Evolutionary conservation across 2,329 filamentous ascomycete genomes (phyloP).

Genomic region (Monilinia fructigena): DNA sequence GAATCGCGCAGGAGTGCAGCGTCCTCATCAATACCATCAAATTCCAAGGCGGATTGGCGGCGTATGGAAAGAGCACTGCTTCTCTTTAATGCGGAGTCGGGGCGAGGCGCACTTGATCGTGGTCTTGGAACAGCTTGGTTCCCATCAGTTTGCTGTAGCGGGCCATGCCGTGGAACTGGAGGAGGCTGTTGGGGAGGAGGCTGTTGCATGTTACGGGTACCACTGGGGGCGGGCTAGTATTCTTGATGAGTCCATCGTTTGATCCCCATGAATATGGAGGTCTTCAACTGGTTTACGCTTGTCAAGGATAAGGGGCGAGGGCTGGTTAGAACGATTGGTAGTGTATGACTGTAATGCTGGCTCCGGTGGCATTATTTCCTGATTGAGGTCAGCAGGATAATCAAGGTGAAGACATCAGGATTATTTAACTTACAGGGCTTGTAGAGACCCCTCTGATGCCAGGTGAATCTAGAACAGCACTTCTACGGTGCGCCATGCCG

Average conservation of each 20-base stretch:
- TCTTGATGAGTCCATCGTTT: constrained; percentile 37
- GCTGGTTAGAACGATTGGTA: constrained; percentile 31
- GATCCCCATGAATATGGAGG: constrained; percentile 40
- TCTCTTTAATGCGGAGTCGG: constrained; percentile 33
- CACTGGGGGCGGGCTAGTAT: constrained; percentile 33
- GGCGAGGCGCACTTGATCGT: constrained; percentile 17
- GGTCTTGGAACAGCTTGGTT: constrained; percentile 23
- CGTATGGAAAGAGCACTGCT: constrained; percentile 36
- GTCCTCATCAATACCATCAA: constrained; percentile 39
- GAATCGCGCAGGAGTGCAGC: constrained; percentile 39
- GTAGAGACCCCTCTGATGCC: constrained; percentile 31
- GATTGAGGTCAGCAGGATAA: constrained; percentile 23
- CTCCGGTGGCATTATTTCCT: constrained; percentile 32
- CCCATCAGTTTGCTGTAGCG: constrained; percentile 11
- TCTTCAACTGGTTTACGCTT: constrained; percentile 34
- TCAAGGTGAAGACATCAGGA: not conserved
- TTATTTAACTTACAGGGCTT: constrained; percentile 36
- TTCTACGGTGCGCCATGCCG: constrained; percentile 38
- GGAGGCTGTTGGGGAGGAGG: constrained; percentile 20
- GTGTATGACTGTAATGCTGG: constrained; percentile 30
- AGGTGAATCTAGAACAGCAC: constrained; percentile 34
- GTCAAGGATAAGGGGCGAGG: constrained; percentile 37
- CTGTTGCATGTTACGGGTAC: constrained; percentile 28
- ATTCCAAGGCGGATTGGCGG: constrained; percentile 36
- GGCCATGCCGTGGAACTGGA: constrained; percentile 21